These are phyloP conservation scores for Glutinoglossum americanum DNA, from an alignment of 495 filamentous ascomycete species.

Conservation along the genomic window DNA sequence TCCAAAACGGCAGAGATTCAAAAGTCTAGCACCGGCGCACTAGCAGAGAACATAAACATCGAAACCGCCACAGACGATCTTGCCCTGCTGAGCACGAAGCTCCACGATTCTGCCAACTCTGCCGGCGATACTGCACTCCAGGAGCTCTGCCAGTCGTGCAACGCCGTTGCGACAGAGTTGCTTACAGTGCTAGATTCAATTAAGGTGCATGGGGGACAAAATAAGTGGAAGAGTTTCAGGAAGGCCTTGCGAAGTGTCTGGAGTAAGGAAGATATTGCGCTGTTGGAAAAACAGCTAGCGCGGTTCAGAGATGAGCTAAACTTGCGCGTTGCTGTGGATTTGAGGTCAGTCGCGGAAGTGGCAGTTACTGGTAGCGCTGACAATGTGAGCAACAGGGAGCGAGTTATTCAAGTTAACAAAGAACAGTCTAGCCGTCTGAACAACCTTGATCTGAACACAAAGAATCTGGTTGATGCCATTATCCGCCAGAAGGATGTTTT, in stretches of 20 bases:
- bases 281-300: slow-evolving; percentile 5
- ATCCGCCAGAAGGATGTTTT: slow-evolving; percentile 2
- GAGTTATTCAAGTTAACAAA: slow-evolving; percentile 2
- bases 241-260: slow-evolving; percentile 6
- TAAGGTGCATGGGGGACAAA: slow-evolving; percentile 3
- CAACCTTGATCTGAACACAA: slow-evolving; percentile 3
- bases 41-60: not conserved
- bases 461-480: slow-evolving; percentile 2
- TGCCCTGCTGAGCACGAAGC: slow-evolving; percentile 4
- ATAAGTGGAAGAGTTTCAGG: slow-evolving; percentile 7
- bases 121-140: slow-evolving; percentile 1
- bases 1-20: slow-evolving; percentile 9
- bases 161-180: slow-evolving; percentile 1
- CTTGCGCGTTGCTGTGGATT: slow-evolving; percentile 2
- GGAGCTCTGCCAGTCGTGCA: slow-evolving; percentile 3
- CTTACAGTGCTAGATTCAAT: slow-evolving; percentile 4
- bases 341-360: slow-evolving; percentile 1
- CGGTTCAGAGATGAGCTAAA: slow-evolving; percentile 5
- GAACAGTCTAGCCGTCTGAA: slow-evolving; percentile 2
- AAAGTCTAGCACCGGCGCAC: slow-evolving; percentile 6
- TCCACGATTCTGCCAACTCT: slow-evolving; percentile 3
- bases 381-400: slow-evolving; percentile 2
- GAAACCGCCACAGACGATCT: slow-evolving; percentile 1
- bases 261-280: slow-evolving; percentile 7
- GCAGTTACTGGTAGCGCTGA: slow-evolving; percentile 2